phyloP scores from a whole-genome alignment of 306 rosid genomes.

The Dryas octopetala region DNA sequence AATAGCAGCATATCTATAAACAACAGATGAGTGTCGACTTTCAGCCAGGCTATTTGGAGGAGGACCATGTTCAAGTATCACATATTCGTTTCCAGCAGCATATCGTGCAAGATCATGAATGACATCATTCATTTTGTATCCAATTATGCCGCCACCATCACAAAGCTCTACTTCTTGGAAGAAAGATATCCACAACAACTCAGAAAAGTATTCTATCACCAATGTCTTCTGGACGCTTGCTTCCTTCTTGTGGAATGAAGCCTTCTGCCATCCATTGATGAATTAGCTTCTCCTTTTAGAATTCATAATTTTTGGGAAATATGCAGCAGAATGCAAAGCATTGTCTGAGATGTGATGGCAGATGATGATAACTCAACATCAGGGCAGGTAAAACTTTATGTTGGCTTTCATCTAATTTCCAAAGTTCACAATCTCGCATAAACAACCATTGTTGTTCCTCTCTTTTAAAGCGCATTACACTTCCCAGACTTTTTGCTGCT shows the following conservation, averaged over 20 bases:
- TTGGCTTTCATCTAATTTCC: background rate
- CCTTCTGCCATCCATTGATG: slow-evolving; percentile 24
- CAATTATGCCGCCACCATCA: background rate
- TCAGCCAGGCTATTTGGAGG: too few relatives aligned
- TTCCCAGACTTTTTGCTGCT: slow-evolving; percentile 23
- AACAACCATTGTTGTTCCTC: background rate
- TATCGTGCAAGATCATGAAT: slow-evolving; percentile 15
- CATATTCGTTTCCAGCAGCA: background rate
- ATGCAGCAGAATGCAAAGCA: slow-evolving; percentile 22
- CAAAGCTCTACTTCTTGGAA: background rate
- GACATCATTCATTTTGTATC: slow-evolving; percentile 19
- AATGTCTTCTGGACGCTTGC: slow-evolving; percentile 15
- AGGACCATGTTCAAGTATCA: too few relatives aligned
- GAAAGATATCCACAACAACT: slow-evolving; percentile 19
- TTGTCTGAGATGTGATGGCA: background rate
- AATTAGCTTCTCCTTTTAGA: slow-evolving; percentile 6
- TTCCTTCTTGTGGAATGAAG: background rate
- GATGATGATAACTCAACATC: slow-evolving; percentile 14
- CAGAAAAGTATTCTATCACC: slow-evolving; percentile 10
- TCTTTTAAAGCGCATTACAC: background rate
- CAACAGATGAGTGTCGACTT: too few relatives aligned
- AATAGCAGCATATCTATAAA: too few relatives aligned
- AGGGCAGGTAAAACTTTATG: slow-evolving; percentile 9
- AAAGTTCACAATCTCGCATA: slow-evolving; percentile 13
- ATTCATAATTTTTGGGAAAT: slow-evolving; percentile 6